Evolutionary conservation across 805 yeast genomes (phyloP), one percentile per base, ranked within the genome.

Genomic region (Sugiyamaella qingdaonensis): DNA sequence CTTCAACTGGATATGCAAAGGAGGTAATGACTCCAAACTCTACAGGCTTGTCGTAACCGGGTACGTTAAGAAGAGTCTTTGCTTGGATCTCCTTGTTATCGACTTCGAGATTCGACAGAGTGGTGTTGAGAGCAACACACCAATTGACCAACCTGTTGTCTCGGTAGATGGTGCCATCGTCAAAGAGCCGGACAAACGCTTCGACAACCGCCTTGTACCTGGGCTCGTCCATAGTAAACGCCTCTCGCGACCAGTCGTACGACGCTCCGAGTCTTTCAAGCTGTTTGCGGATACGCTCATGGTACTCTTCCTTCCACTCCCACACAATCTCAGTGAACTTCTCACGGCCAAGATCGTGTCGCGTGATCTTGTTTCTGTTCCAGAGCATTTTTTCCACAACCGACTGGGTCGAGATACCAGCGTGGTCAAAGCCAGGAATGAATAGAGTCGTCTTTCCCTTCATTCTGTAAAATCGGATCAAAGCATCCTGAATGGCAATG

Each of bases 271-370:
- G 78, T 58, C 82, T 82, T 70, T 82, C 76, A 67, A 92, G 81
- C 75, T 94, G 99, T 60, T 77, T 68, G 75, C 87, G 88, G 71
- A 94, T 94, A 64, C 86, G 85, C 53, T 70, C 71, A 63, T 94
- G 97, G 74, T 94, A 94, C 56, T 86, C 90, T 58, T 90, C 95
- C 70, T 94, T 94, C 99, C 99, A 94, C 62, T 89, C 96, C 98
- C 98, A 94, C 31, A 94, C 97, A 68, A 86, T 85, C 36, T 78
- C 85, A 53, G 88, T 74, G 62, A 94, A 94, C 58, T 81, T 84
- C 68, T 92, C 97, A 74, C 99, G 88, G 57, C 97, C 96, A 57
- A 81, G 82, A 67, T 94, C 98, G 70, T 94, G 97, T 75, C 98
- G 86, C 49, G 98, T 90, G 68, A 85, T 79, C 73, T 84, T 80